A percentile compares a stretch with the other conserved stretches of the same genome.
Evolutionary conservation across 768 basidiomycete genomes (phyloP).

Genomic region (Rossbeevera mucosa): DNA sequence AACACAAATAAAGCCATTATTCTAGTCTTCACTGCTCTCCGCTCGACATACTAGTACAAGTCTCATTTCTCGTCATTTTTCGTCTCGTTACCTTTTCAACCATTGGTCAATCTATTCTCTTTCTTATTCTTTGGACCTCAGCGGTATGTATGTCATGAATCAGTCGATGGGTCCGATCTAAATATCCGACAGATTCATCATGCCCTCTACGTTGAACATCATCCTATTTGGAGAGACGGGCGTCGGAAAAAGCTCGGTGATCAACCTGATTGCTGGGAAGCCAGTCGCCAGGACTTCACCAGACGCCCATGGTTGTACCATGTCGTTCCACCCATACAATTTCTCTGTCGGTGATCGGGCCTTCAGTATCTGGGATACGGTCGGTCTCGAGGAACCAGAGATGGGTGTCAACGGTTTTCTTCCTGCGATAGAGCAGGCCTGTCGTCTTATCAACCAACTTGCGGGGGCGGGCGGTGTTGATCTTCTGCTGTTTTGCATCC

Average conservation of each 20-base stretch:
- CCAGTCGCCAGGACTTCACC: conserved; percentile 23
- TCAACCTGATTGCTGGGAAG: conserved; percentile 30
- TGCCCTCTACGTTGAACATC: conserved; percentile 31
- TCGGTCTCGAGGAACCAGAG: conserved; percentile 32
- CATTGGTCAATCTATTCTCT: not conserved
- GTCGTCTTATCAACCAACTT: conserved; percentile 32
- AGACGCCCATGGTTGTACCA: conserved; percentile 36
- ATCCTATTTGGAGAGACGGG: conserved; percentile 45
- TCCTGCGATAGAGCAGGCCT: conserved; percentile 29
- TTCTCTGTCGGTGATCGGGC: conserved; percentile 15
- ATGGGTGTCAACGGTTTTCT: conserved; percentile 25
- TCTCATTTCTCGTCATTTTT: not conserved
- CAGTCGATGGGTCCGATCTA: conserved; percentile 16
- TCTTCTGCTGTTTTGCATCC: conserved; percentile 40
- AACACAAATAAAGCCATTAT: conserved; percentile 16
- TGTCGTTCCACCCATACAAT: conserved; percentile 28
- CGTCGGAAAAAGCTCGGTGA: conserved; percentile 33
- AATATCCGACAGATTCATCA: conserved; percentile 11
- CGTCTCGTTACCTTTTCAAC: not conserved
- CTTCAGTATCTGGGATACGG: conserved; percentile 33
- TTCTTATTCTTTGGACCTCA: not conserved
- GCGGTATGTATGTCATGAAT: conserved; percentile 7
- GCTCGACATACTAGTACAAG: not conserved
- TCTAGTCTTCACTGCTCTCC: not conserved
- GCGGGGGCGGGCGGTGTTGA: conserved; percentile 31